phyloP scores from a whole-genome alignment of 495 filamentous ascomycete genomes.

The Bombardia bombarda region DNA sequence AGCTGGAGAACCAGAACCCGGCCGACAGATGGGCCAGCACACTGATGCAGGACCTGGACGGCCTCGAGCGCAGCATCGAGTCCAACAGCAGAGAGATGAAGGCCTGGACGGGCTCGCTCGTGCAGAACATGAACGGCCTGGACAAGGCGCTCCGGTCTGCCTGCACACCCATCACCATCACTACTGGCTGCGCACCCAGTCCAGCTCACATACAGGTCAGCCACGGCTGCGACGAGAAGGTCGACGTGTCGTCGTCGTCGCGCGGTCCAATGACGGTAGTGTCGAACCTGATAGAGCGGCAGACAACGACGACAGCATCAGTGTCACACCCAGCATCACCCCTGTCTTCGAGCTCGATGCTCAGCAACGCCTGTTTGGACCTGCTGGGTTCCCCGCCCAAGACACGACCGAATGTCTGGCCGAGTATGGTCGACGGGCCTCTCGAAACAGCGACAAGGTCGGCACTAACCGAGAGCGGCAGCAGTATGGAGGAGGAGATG shows the following conservation, averaged over 20 bases:
- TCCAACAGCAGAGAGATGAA: neutral
- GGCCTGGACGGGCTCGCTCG: conserved; percentile 4
- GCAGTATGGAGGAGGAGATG: too few relatives aligned
- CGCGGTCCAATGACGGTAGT: too few relatives aligned
- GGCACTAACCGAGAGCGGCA: too few relatives aligned
- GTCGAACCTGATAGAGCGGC: too few relatives aligned
- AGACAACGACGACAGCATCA: too few relatives aligned
- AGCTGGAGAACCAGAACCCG: conserved; percentile 10
- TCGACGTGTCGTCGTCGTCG: conserved; percentile 10
- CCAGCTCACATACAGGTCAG: conserved; percentile 2
- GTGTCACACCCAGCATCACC: conserved; percentile 6
- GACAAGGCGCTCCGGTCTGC: conserved; percentile 23
- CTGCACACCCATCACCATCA: conserved; percentile 50
- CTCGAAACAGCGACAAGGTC: conserved; percentile 6
- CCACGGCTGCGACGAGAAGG: conserved; percentile 13
- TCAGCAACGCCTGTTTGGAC: conserved; percentile 13
- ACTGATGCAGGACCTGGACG: conserved; percentile 12
- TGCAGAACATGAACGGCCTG: conserved; percentile 1
- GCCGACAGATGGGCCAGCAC: conserved; percentile 12
- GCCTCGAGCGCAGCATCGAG: conserved; percentile 7
- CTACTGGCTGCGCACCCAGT: conserved; percentile 40
- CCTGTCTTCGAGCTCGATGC: conserved; percentile 4
- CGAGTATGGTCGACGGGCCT: conserved; percentile 21
- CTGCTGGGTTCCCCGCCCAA: conserved; percentile 24
- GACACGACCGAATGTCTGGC: conserved; percentile 27